These are phyloP conservation scores for Echium plantagineum DNA, from an alignment of 257 asterid genomes.

Conservation along the genomic window DNA sequence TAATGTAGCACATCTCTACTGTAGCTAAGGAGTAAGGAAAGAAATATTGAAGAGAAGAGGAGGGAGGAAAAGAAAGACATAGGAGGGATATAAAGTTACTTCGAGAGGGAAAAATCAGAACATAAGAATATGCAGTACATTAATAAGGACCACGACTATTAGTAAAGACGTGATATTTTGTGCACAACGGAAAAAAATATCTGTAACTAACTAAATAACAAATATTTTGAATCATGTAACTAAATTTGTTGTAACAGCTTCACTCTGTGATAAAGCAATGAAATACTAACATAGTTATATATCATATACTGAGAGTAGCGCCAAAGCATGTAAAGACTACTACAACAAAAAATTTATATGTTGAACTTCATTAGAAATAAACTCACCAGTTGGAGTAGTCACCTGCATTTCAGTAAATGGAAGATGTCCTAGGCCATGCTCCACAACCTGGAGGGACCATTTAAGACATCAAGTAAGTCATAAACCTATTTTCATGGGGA, in stretches of 20 bases:
- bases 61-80: no score
- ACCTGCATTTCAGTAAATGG: slow-evolving; percentile 98
- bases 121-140: background rate
- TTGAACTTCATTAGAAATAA: background rate
- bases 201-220: background rate
- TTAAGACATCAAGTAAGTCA: slow-evolving; percentile 15
- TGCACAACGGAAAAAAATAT: background rate
- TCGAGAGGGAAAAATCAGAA: no score
- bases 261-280: background rate
- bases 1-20: no score
- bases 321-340: no score
- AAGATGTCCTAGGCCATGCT: slow-evolving; percentile 98
- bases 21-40: no score
- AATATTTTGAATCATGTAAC: background rate
- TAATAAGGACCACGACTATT: background rate
- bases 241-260: no score
- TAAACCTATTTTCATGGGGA: slow-evolving; percentile 3
- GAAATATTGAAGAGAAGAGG: no score
- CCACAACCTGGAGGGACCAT: slow-evolving; percentile 65
- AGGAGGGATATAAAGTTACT: no score
- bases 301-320: background rate
- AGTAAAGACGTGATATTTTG: background rate
- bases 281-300: background rate
- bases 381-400: slow-evolving; percentile 91
- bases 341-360: no score